Conservation (phyloP, 306 rosid species). For the Corylus americana region DNA sequence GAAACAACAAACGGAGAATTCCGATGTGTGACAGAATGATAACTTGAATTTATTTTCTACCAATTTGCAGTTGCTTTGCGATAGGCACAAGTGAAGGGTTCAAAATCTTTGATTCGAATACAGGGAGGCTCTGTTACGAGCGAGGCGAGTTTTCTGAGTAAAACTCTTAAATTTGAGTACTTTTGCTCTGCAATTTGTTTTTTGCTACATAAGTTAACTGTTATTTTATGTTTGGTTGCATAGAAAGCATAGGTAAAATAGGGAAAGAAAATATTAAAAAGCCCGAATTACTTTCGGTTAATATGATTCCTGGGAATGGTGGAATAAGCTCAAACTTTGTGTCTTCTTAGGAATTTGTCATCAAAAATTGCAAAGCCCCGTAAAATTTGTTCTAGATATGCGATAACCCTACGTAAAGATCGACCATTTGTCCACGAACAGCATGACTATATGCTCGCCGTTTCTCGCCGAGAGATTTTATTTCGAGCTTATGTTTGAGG, state of each 20-base stretch:
- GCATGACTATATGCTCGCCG: neutral
- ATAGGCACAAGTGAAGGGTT: conserved; percentile 83
- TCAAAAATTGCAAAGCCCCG: neutral
- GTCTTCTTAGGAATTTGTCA: neutral
- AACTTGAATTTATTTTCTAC: neutral
- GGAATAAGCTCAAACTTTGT: neutral
- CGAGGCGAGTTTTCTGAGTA: conserved; percentile 40
- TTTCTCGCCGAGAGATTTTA: too few species aligned
- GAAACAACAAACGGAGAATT: neutral
- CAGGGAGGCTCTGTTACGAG: conserved; percentile 79
- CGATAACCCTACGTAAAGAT: neutral
- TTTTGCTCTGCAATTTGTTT: neutral
- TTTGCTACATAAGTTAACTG: neutral
- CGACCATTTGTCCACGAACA: neutral
- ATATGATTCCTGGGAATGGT: neutral
- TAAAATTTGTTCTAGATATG: neutral
- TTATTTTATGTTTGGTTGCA: neutral
- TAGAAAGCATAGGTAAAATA: neutral
- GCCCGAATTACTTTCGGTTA: neutral
- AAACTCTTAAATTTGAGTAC: neutral
- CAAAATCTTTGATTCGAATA: conserved; percentile 69
- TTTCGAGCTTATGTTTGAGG: neutral
- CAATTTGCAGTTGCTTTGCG: conserved; percentile 68
- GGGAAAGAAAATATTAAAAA: neutral
- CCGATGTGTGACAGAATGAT: neutral